A percentile compares a stretch with the other conserved stretches of the same genome.
phyloP scores from a whole-genome alignment of 768 basidiomycete genomes.

The Thelephora ganbajun region DNA sequence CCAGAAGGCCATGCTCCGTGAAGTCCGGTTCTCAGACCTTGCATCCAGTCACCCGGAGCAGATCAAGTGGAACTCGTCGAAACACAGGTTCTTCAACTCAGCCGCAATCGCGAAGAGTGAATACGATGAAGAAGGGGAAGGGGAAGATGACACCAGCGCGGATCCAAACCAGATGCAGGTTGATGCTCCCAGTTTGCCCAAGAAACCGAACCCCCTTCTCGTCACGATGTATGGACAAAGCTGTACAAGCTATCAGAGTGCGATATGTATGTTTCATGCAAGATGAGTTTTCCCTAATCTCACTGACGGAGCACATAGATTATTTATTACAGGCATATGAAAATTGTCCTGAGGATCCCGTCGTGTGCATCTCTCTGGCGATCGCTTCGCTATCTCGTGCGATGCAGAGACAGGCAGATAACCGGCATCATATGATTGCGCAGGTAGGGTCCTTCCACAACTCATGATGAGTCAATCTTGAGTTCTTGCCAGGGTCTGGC shows the following conservation, averaged over 20 bases:
- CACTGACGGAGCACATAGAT: conserved; percentile 29
- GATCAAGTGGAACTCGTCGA: conserved; percentile 46
- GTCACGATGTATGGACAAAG: conserved; percentile 73
- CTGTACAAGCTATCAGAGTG: conserved; percentile 81
- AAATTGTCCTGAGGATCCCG: conserved; percentile 68
- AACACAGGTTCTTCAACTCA: conserved; percentile 41
- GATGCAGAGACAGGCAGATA: conserved; percentile 93
- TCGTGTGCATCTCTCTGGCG: conserved; percentile 72
- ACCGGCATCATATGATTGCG: conserved; percentile 77
- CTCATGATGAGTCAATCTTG: background rate
- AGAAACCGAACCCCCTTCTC: conserved; percentile 51
- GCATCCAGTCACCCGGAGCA: conserved; percentile 49
- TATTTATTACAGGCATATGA: conserved; percentile 86
- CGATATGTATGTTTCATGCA: conserved; percentile 55
- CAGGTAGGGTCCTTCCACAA: conserved; percentile 32
- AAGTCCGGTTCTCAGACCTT: conserved; percentile 55
- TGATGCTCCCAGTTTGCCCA: conserved; percentile 33
- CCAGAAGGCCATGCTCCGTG: conserved; percentile 75
- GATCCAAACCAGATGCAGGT: conserved; percentile 8
- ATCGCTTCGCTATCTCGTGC: conserved; percentile 81
- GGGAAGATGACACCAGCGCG: conserved; percentile 24
- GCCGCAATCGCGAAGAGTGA: conserved; percentile 23
- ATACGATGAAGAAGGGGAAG: conserved; percentile 25
- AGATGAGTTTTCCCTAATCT: background rate
- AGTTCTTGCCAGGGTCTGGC: conserved; percentile 49